phyloP scores from a whole-genome alignment of 2,329 filamentous ascomycete genomes.

The Clarireedia sp. region DNA sequence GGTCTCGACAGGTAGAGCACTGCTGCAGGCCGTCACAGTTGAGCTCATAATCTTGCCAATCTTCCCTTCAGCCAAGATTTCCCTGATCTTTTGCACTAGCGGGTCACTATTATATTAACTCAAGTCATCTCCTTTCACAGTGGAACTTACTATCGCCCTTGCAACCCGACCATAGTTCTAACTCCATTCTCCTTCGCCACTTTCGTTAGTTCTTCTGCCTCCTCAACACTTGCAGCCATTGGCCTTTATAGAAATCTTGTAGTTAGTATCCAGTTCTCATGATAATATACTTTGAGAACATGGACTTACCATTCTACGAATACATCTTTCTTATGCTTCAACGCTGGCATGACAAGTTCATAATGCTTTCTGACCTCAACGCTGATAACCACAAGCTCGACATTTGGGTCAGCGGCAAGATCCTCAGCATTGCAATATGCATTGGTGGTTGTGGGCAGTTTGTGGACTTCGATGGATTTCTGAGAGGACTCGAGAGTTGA shows the following conservation, averaged over 20 bases:
- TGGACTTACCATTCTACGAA: constrained; percentile 38
- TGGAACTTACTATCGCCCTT: constrained; percentile 26
- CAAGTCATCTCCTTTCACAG: constrained; percentile 22
- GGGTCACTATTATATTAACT: constrained; percentile 24
- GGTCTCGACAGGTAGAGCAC: neutral
- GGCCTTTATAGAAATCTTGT: constrained; percentile 20
- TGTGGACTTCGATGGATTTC: too few species aligned
- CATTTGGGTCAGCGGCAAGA: constrained; percentile 36
- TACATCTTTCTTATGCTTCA: constrained; percentile 38
- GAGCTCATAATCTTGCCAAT: constrained; percentile 33
- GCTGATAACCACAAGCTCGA: constrained; percentile 40
- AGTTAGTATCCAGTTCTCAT: too few species aligned
- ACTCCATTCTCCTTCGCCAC: constrained; percentile 35
- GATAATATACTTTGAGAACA: too few species aligned
- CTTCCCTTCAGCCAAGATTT: constrained; percentile 34
- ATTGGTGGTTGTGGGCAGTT: neutral
- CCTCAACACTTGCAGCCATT: constrained; percentile 32
- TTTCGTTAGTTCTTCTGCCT: constrained; percentile 36
- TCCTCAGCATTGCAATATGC: constrained; percentile 16
- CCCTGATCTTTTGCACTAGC: constrained; percentile 33
- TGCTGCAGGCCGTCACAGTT: constrained; percentile 3
- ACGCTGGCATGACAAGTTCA: constrained; percentile 32
- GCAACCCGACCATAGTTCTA: constrained; percentile 39
- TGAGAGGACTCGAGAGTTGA: too few species aligned
- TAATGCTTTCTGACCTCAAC: constrained; percentile 39